Percentiles rank a stretch among this genome's conserved stretches.
Conservation (phyloP, 139 green algal genomes). For the Gonium pectorale region DNA sequence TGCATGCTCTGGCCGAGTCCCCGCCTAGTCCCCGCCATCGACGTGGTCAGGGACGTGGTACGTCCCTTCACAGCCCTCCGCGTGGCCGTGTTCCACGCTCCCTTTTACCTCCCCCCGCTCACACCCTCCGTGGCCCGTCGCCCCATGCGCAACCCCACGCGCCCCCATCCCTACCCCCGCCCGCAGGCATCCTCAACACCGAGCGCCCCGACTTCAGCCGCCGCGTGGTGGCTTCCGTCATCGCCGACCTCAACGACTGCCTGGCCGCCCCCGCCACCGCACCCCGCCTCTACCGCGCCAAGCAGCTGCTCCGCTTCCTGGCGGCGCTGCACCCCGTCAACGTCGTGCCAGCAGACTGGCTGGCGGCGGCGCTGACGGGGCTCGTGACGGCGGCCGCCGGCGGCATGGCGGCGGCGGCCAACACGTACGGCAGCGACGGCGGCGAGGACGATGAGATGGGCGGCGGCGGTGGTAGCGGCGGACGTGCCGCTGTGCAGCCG, state of each 20-base stretch:
- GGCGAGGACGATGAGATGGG: background rate
- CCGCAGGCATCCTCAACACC: constrained; percentile 55
- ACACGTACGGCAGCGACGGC: background rate
- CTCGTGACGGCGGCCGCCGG: constrained; percentile 61
- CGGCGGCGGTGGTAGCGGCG: background rate
- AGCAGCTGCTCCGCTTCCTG: constrained; percentile 80
- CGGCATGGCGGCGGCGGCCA: background rate
- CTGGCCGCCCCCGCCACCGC: constrained; percentile 11
- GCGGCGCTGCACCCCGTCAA: constrained; percentile 63
- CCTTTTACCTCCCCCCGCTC: too few relatives aligned
- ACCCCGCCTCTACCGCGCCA: constrained; percentile 48
- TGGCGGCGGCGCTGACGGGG: constrained; percentile 59
- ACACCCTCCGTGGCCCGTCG: too few relatives aligned
- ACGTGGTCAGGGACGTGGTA: too few relatives aligned
- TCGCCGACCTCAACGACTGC: constrained; percentile 45
- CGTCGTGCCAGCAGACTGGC: constrained; percentile 64
- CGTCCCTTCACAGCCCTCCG: too few relatives aligned
- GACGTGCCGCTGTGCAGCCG: constrained; percentile 75
- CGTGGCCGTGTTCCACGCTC: too few relatives aligned
- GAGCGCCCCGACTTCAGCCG: constrained; percentile 45
- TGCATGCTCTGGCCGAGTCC: too few relatives aligned
- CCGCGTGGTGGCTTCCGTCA: constrained; percentile 15
- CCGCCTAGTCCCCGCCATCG: too few relatives aligned
- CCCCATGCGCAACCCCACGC: background rate
- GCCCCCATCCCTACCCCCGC: background rate